Evolutionary conservation across 148 eudicot species (phyloP).

Genomic region (Dysphania ambrosioides): DNA sequence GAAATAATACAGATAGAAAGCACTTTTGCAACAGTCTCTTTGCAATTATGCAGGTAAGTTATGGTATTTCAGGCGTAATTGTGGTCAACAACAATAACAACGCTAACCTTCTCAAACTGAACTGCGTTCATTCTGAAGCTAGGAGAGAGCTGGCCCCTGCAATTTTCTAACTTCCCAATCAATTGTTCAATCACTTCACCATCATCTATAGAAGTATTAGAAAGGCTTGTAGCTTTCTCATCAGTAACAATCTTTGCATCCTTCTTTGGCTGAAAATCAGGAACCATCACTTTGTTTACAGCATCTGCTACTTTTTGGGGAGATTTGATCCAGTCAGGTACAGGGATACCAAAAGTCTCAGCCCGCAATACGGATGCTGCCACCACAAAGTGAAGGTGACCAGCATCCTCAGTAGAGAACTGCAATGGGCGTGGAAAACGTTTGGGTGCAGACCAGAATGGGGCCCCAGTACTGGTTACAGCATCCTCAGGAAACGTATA

Average conservation of each 20-base stretch:
- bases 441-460: constrained; percentile 81
- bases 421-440: constrained; percentile 68
- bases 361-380: constrained; percentile 64
- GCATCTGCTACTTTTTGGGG: constrained; percentile 45
- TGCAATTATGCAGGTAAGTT: neutral
- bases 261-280: constrained; percentile 65
- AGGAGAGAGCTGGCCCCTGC: constrained; percentile 34
- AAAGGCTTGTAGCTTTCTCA: constrained; percentile 59
- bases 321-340: constrained; percentile 63
- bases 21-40: neutral
- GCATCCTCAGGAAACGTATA: constrained; percentile 76
- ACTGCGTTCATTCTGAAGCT: constrained; percentile 68
- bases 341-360: constrained; percentile 59
- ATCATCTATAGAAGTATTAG: constrained; percentile 62
- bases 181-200: constrained; percentile 54
- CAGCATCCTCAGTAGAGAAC: constrained; percentile 50
- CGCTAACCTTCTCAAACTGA: constrained; percentile 57
- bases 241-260: constrained; percentile 70
- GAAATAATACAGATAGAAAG: no score
- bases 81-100: neutral
- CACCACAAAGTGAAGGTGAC: constrained; percentile 47
- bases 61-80: neutral
- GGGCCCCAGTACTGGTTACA: constrained; percentile 52
- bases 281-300: constrained; percentile 52
- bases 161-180: constrained; percentile 36